Base-by-base conservation (phyloP, 208 protist genomes). In the Trypanosoma rangeli region DNA sequence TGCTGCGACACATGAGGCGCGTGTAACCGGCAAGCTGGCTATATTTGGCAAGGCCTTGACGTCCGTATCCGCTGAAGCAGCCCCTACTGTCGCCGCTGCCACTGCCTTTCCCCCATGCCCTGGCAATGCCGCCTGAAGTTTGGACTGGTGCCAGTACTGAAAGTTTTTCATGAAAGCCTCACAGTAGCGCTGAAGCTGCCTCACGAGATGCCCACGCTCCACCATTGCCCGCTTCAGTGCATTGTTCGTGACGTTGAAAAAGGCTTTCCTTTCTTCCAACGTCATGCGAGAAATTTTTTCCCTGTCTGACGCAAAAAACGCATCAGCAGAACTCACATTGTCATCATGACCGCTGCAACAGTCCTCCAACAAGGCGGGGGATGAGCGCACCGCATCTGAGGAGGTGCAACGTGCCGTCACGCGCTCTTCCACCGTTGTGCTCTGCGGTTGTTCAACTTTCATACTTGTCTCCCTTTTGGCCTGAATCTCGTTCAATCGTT, bases 101-200 rank as follows among this genome's bases (percentile, higher is more conserved):
- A 8, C 16, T 37, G 35, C 24, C 31, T 28, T 31, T 24, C 53
- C 62, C 18, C 4, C n/a, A 39, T 62, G 69, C 24, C 13, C 26
- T 29, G 28, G 60, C 13, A 57, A 39, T 39, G 12, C 35, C 20
- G 50, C 26, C 62, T 69, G 73, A 29, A 64, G 16, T 20, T 68
- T 29, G 46, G 37, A 56, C 18, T 70, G 53, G 70, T 85, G 82
- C 83, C 83, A 93, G 33, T 70, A 62, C 16, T 87, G 53, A 66
- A 95, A 95, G 63, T 80, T 76, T 18, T 59, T 65, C 60, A 95
- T 62, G 31, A 95, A 74, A n/a, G 71, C 69, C 57, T 78, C 64
- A 44, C 78, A 67, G 5, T 62, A 52, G 44, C 64, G 73, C 49
- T 88, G 62, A 26, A 80, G 52, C 31, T 67, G 73, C 31, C 78